Evolutionary conservation across 2,329 filamentous ascomycete genomes (phyloP), one percentile per base, ranked within the genome.

Genomic region (Aspergillus intermedius): DNA sequence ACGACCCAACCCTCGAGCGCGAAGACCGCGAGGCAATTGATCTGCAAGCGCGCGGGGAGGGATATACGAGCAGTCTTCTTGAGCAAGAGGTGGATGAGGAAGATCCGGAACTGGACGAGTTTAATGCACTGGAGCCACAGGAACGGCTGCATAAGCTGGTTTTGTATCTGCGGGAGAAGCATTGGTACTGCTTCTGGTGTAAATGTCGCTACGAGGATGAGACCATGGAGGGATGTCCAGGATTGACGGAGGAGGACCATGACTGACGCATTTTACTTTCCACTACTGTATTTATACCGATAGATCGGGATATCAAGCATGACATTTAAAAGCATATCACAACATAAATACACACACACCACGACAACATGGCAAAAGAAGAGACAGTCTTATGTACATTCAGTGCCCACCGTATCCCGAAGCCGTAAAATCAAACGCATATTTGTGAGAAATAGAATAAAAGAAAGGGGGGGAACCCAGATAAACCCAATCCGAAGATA

Each of bases 181-280:
- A 89, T 61, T 70, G 77, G 41, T 98, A 98, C 65, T 98, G 93
- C 72, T 95, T 96, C 65, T 98, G 91, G 87, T 98, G 93, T 71
- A 97, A 96, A 67, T 86, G 79, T 68, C 75, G 75, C 46, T 98
- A 96, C 65, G 79, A 83, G 28, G 64, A 65, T 15, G 57, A 59
- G 0, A 83, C 89, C 61, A 84, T 96, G 85, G 88, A 93, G 10
- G 91, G 88, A 0, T 98, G 93, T 74, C 91, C 93, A 0, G 93
- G 93, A 1, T 48, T 84, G 32, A 87, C 83, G 0, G 93, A 96
- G 69, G 90, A 95, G 61, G 91, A 96, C 60, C 81, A 84, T 63
- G 81, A 81, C 57, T 84, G 65, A 80, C 35, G 10, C 25, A 30
- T 30, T 12, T 12, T 12, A 12, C 10, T 30, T 4, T 30, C 25